Evolutionary conservation across 352 stramenopile species (phyloP).

Genomic region (Phytophthora gonapodyides): DNA sequence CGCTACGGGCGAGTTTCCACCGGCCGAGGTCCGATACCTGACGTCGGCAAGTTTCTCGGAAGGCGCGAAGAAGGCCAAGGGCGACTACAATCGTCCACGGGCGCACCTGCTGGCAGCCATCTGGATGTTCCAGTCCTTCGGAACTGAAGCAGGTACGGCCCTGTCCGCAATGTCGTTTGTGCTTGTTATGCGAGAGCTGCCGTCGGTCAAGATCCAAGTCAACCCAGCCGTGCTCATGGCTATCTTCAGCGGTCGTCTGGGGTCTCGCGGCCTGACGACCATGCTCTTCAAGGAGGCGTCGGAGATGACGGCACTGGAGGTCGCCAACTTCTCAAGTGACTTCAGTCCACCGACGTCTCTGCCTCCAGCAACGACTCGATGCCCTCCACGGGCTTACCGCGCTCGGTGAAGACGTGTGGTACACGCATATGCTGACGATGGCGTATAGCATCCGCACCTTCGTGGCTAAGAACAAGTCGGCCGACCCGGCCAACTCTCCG

Average conservation of each 20-base stretch:
- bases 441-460: too few relatives aligned
- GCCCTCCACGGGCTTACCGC: constrained; percentile 3
- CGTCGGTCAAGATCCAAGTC: constrained; percentile 14
- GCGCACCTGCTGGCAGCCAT: constrained; percentile 14
- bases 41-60: constrained; percentile 16
- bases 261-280: not conserved
- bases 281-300: constrained; percentile 20
- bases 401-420: constrained; percentile 6
- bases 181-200: constrained; percentile 20
- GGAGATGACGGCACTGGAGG: constrained; percentile 11
- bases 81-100: constrained; percentile 20
- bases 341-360: constrained; percentile 14
- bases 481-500: too few relatives aligned
- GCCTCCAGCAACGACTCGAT: not conserved
- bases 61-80: constrained; percentile 21
- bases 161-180: constrained; percentile 23
- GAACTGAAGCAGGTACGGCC: constrained; percentile 7
- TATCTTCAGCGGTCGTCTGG: constrained; percentile 15
- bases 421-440: not conserved
- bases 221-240: constrained; percentile 16
- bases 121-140: constrained; percentile 14
- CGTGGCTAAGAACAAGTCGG: too few relatives aligned
- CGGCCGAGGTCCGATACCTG: constrained; percentile 8
- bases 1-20: constrained; percentile 2
- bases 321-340: constrained; percentile 21